phyloP scores from a whole-genome alignment of 768 basidiomycete genomes.

The Melanogaster broomeanus region DNA sequence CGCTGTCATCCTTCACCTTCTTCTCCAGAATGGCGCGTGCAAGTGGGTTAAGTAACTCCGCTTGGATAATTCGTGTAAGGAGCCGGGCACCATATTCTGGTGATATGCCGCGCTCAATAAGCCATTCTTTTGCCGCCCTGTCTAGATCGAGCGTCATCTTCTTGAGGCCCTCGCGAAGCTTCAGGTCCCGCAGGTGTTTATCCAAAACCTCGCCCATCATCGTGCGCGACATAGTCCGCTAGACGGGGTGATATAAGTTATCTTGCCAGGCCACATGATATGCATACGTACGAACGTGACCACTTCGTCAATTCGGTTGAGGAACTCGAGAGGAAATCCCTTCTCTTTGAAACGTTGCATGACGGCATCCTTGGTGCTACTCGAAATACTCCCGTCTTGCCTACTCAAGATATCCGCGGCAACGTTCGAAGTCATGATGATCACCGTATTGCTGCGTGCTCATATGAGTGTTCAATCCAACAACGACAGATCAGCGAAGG shows the following conservation, averaged over 20 bases:
- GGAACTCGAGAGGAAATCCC: conserved; percentile 81
- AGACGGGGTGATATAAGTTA: conserved; percentile 23
- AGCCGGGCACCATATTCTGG: conserved; percentile 48
- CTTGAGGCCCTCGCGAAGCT: conserved; percentile 1
- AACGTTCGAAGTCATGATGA: conserved; percentile 88
- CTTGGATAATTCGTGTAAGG: conserved; percentile 47
- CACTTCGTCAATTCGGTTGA: conserved; percentile 83
- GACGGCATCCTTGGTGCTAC: conserved; percentile 61
- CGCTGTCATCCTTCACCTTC: conserved; percentile 45
- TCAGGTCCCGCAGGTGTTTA: conserved; percentile 24
- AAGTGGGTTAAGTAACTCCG: conserved; percentile 51
- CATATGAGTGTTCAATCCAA: background rate
- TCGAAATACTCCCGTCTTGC: conserved; percentile 34
- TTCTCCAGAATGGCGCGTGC: conserved; percentile 44
- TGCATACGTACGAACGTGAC: conserved; percentile 50
- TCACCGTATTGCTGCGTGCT: conserved; percentile 68
- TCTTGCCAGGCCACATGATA: conserved; percentile 30
- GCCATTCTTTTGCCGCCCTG: background rate
- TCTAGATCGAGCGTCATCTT: background rate
- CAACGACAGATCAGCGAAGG: background rate
- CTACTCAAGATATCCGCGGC: conserved; percentile 66
- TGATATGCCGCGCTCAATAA: background rate
- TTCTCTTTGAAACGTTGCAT: conserved; percentile 72
- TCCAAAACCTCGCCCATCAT: conserved; percentile 47
- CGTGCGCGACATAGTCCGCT: conserved; percentile 37